Evolutionary conservation across 441 rosid species (phyloP).

Genomic region (Populus tomentosa): DNA sequence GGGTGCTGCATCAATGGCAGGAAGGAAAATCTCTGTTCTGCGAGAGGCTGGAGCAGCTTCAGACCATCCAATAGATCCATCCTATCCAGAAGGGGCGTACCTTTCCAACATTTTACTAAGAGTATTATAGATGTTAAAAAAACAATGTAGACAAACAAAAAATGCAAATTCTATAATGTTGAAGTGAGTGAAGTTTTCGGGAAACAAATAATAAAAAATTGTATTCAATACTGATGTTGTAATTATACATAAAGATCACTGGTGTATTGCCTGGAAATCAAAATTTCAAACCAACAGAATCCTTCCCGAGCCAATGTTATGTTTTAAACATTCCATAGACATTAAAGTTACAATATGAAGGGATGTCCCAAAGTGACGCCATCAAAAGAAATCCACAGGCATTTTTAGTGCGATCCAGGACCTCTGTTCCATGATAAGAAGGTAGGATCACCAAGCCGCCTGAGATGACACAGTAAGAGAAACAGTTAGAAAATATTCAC

Average conservation of each 20-base stretch:
- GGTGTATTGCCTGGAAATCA: background rate
- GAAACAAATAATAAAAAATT: background rate
- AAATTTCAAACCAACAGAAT: background rate
- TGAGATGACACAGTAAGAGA: constrained; percentile 24
- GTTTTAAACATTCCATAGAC: constrained; percentile 18
- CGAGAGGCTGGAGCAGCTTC: constrained; percentile 72
- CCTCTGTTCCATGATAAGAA: constrained; percentile 89
- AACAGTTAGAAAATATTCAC: background rate
- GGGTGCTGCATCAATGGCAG: constrained; percentile 67
- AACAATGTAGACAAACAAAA: background rate
- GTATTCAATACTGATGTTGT: background rate
- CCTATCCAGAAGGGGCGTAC: constrained; percentile 83
- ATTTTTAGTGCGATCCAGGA: constrained; percentile 32
- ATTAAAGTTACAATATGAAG: background rate
- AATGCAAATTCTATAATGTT: background rate
- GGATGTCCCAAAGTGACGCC: background rate
- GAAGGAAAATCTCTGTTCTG: constrained; percentile 59
- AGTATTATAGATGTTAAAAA: constrained; percentile 30
- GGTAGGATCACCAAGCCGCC: constrained; percentile 94
- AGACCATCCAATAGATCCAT: constrained; percentile 83
- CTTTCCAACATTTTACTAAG: constrained; percentile 64
- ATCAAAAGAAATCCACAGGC: background rate
- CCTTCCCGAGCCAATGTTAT: background rate
- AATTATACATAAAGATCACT: constrained; percentile 15
- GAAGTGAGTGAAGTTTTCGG: background rate